Evolutionary conservation across 192 early-diverging fungal genomes (phyloP), one percentile per base, ranked within the genome.

Genomic region (Cetraspora pellucida): DNA sequence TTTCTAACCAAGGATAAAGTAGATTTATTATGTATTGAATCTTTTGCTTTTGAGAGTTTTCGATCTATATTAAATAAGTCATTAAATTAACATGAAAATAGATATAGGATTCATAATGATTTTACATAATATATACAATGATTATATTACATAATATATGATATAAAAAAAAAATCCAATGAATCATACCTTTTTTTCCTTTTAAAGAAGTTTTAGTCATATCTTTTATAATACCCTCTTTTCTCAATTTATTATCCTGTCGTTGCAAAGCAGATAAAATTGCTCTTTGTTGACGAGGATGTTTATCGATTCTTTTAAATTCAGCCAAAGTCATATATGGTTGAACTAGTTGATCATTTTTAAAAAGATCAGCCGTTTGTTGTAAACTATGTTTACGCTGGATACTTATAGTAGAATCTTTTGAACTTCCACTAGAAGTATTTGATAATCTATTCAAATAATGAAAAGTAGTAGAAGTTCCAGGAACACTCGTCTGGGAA

Each of bases 321-420:
- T 84, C 82, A 5, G 82, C 82, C 37, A 84, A 66, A 0, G 82
- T 84, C 43, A 84, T 49, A 60, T 79, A 84, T 78, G n/a, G 78
- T 80, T 4, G 77, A 77, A 19, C 57, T 67, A 2, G 78, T 76
- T 16, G 77, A 28, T 52, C 80, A 31, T 21, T 45, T 54, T 7
- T 2, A 52, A 71, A 71, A 16, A 71, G 27, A 31, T 71, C 47
- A 45, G 50, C 50, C 0, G 50, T 43, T 25, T 27, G 69, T 54
- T 47, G 69, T 37, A 71, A 54, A 71, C 69, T 71, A 47, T 71
- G 21, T 13, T 71, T 71, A 71, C 69, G 69, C 17, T 6, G 25
- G 1, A 47, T 10, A 8, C 14, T 17, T 27, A 71, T 49, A 37
- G 27, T 71, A 25, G 16, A 50, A 3, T 21, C 27, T 50, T 71